These are phyloP conservation scores for Ustilago crameri DNA, from an alignment of 1,284 basidiomycete genomes.

Conservation along the genomic window DNA sequence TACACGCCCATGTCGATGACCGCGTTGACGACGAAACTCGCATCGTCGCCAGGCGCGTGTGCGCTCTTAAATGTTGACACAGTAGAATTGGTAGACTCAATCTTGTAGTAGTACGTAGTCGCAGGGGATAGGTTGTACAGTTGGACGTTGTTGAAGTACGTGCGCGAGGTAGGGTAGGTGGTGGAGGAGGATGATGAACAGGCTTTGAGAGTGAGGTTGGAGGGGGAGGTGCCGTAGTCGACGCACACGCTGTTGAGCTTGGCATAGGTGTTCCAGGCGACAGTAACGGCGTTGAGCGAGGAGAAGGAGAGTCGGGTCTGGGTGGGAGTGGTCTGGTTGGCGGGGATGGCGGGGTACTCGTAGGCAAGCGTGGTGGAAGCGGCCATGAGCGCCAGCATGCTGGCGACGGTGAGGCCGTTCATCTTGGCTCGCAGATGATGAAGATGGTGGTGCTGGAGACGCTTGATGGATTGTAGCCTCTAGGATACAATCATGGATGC, in stretches of 20 bases:
- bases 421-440: conserved; percentile 1
- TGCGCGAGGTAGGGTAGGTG: conserved; percentile 55
- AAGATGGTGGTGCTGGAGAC: not conserved
- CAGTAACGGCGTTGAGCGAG: conserved; percentile 41
- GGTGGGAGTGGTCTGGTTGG: conserved; percentile 51
- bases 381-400: conserved; percentile 16
- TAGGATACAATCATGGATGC: not conserved
- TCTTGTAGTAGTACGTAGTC: conserved; percentile 57
- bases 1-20: conserved; percentile 69
- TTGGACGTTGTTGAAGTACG: conserved; percentile 50
- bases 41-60: conserved; percentile 20
- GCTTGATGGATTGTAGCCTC: not conserved
- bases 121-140: conserved; percentile 33
- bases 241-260: conserved; percentile 39
- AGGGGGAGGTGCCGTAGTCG: conserved; percentile 30
- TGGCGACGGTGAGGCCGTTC: conserved; percentile 14
- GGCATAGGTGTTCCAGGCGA: conserved; percentile 56
- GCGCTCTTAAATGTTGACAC: conserved; percentile 37
- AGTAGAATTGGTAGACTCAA: conserved; percentile 43
- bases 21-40: conserved; percentile 60
- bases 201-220: conserved; percentile 11
- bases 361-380: conserved; percentile 10
- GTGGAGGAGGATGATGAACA: conserved; percentile 45
- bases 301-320: conserved; percentile 46
- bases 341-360: conserved; percentile 32